A percentile compares a stretch with the other conserved stretches of the same genome.
Conservation (phyloP, 331 rosid species). For the Saraca asoca region DNA sequence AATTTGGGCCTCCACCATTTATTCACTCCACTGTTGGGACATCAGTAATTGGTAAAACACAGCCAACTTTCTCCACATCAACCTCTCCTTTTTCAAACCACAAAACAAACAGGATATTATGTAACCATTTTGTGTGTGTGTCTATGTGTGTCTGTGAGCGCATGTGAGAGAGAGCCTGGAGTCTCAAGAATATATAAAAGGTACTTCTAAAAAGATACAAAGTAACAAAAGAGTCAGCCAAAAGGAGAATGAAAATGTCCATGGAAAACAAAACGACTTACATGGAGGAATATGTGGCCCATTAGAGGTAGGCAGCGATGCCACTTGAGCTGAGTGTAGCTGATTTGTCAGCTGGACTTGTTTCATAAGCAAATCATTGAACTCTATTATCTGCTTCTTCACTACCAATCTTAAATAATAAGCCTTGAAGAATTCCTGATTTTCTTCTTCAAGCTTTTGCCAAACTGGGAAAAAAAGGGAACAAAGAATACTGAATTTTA, state of each 20-base stretch:
- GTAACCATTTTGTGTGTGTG: background rate
- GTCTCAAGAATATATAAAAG: background rate
- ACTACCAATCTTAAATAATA: conserved; percentile 81
- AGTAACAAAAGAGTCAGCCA: background rate
- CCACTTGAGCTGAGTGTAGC: conserved; percentile 53
- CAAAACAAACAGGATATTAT: conserved; percentile 16
- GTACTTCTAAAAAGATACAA: background rate
- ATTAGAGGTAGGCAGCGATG: conserved; percentile 65
- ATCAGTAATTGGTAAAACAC: background rate
- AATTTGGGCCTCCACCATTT: background rate
- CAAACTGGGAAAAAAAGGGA: conserved; percentile 59
- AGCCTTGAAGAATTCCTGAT: conserved; percentile 84
- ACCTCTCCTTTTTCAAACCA: conserved; percentile 7
- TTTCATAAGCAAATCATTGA: conserved; percentile 77
- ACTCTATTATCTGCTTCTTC: conserved; percentile 78
- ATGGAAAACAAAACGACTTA: conserved; percentile 41
- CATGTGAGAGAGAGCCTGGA: background rate
- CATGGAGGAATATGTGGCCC: conserved; percentile 71
- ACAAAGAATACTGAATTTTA: conserved; percentile 5
- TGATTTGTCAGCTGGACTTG: conserved; percentile 70
- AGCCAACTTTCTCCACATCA: background rate
- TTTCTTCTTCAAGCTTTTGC: conserved; percentile 95
- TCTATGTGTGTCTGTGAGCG: background rate
- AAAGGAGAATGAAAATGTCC: conserved; percentile 14
- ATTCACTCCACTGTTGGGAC: background rate